Base-by-base conservation (phyloP, 805 yeast genomes). In the Wickerhamiella musiphila region DNA sequence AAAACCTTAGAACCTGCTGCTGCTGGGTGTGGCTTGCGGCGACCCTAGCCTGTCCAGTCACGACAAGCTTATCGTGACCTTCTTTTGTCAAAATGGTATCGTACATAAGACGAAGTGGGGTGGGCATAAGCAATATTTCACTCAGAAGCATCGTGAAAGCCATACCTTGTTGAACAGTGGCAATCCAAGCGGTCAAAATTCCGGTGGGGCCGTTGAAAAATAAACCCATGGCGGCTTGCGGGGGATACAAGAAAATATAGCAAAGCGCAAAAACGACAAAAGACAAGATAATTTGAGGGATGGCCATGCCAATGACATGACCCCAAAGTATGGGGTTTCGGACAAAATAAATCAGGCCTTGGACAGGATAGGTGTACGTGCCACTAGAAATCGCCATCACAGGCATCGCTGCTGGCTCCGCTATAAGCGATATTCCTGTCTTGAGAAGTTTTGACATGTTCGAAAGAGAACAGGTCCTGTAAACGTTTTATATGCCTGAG, bases 141-240 rank as follows among this genome's bases (percentile, higher is more conserved):
- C 66, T 58, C 3, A 66, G 32, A n/a, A 63, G 48, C 6, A 56
- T 52, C 3, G 71, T 56, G 2, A 66, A 46, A 16, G 56, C 51
- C 6, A 60, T 53, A 8, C 66, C 47, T 35, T 60, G 59, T 38
- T 62, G 68, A 14, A 65, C 40, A 18, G 65, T 52, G 2, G 65
- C 50, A 10, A 61, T 40, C 57, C 64, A 57, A 0, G 71, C 63
- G 12, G 63, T 53, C 10, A 66, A 27, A 2, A 66, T 21, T 1
- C 72, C 74, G 9, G 63, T 44, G 0, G 76, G 75, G 2, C 74
- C 73, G 17, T 61, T 51, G 30, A 66, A 46, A 16, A 65, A 32
- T 18, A 60, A 41, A 6, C 61, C 58, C 5, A 65, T 29, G 6
- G 58, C 46, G 1, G 67, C 63, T 31, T 61, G 57, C 1, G 60